phyloP scores from a whole-genome alignment of 2,329 filamentous ascomycete species.

The Cladophialophora bantiana region DNA sequence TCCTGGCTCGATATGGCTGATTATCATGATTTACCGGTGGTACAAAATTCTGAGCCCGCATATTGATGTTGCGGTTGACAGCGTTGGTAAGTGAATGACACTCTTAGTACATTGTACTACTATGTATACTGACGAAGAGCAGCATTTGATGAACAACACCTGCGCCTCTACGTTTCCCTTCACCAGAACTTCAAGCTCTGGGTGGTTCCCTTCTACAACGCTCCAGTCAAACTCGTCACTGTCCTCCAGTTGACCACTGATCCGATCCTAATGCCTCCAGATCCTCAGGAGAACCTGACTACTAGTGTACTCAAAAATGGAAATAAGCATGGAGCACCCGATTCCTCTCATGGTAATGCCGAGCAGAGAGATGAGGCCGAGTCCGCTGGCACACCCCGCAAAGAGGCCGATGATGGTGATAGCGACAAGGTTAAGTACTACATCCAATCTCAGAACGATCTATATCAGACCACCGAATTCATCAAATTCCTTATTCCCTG shows the following conservation, averaged over 20 bases:
- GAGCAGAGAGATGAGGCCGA: not conserved
- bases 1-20: conserved; percentile 68
- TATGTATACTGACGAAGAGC: not conserved
- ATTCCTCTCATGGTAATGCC: not conserved
- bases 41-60: conserved; percentile 82
- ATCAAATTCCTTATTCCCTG: conserved; percentile 73
- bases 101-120: no score
- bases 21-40: conserved; percentile 77
- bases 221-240: conserved; percentile 71
- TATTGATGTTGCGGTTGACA: conserved; percentile 72
- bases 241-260: conserved; percentile 67
- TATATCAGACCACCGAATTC: conserved; percentile 79
- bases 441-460: conserved; percentile 77
- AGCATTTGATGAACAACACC: conserved; percentile 72
- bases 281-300: conserved; percentile 45
- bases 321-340: conserved; percentile 5
- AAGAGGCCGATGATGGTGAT: not conserved
- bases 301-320: not conserved
- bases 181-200: conserved; percentile 79
- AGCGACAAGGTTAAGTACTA: conserved; percentile 60
- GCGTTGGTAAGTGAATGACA: conserved; percentile 55
- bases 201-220: conserved; percentile 76
- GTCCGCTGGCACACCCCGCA: not conserved
- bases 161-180: conserved; percentile 75
- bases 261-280: conserved; percentile 55